A percentile compares a stretch with the other conserved stretches of the same genome.
Evolutionary conservation across 805 yeast genomes (phyloP).

Genomic region (Yarrowia porcina): DNA sequence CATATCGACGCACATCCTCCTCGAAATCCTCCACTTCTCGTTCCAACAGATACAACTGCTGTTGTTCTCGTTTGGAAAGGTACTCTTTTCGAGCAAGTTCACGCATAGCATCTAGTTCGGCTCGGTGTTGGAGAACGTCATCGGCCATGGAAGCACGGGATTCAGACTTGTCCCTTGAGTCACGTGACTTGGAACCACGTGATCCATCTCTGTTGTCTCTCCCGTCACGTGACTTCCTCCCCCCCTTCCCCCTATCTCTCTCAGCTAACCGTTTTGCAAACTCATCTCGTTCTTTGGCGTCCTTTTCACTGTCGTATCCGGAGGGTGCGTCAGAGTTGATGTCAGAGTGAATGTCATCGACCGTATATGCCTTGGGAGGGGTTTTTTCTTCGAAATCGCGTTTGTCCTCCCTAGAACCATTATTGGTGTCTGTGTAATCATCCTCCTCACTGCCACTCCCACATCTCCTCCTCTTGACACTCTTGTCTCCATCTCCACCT

Average conservation of each 20-base stretch:
- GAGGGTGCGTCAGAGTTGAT: no score
- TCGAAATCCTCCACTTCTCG: constrained; percentile 51
- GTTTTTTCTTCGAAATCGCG: no score
- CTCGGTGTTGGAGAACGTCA: background rate
- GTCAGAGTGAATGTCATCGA: constrained; percentile 40
- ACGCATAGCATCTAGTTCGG: constrained; percentile 41
- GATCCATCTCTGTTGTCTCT: no score
- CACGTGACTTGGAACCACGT: no score
- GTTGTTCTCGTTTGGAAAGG: constrained; percentile 48
- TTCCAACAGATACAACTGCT: constrained; percentile 44
- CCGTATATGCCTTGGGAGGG: constrained; percentile 45
- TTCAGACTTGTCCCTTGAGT: no score
- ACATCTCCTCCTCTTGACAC: constrained; percentile 3
- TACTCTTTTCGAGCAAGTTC: constrained; percentile 50
- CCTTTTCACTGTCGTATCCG: constrained; percentile 46
- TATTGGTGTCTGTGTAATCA: background rate
- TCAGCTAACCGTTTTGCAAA: constrained; percentile 35
- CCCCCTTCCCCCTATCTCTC: no score
- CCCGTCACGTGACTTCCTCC: no score
- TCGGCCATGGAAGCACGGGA: background rate
- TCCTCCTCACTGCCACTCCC: background rate
- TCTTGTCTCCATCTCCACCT: background rate
- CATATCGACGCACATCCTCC: constrained; percentile 48
- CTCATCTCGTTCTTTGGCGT: constrained; percentile 36
- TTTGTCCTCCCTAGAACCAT: no score